A percentile compares a stretch with the other conserved stretches of the same genome.
phyloP scores from a whole-genome alignment of 345 rosid genomes.

The Salix caprea region DNA sequence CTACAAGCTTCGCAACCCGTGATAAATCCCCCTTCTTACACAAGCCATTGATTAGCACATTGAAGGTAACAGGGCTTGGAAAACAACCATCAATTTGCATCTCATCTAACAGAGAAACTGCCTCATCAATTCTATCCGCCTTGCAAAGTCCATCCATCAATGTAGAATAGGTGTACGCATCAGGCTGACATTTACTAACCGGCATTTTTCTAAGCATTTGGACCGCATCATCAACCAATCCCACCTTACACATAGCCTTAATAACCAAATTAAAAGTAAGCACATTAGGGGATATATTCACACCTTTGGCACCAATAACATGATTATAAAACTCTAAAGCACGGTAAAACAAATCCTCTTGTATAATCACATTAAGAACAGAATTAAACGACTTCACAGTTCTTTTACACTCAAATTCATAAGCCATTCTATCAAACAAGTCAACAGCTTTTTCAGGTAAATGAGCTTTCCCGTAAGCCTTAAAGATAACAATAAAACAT shows the following conservation, averaged over 20 bases:
- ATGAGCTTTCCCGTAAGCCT: conserved; percentile 71
- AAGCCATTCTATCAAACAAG: conserved; percentile 59
- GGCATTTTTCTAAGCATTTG: conserved; percentile 76
- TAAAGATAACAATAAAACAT: conserved; percentile 55
- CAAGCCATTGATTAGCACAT: conserved; percentile 75
- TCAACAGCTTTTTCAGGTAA: conserved; percentile 55
- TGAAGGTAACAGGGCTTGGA: conserved; percentile 56
- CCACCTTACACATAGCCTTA: conserved; percentile 66
- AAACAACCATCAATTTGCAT: conserved; percentile 91
- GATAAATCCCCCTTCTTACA: conserved; percentile 75
- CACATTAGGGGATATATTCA: conserved; percentile 51
- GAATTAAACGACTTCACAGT: conserved; percentile 81
- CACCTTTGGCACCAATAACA: conserved; percentile 40
- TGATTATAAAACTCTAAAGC: conserved; percentile 66
- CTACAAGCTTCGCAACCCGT: conserved; percentile 75
- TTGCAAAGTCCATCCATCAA: conserved; percentile 95
- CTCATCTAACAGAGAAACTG: conserved; percentile 76
- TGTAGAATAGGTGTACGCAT: conserved; percentile 78
- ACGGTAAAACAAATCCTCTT: conserved; percentile 46
- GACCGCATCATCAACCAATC: conserved; percentile 62
- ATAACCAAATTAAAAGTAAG: conserved; percentile 70
- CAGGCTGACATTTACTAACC: conserved; percentile 47
- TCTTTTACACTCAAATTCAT: conserved; percentile 66
- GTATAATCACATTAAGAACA: conserved; percentile 64
- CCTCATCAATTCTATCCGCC: conserved; percentile 73